These are phyloP conservation scores for Fomitopsis pinicola DNA, from an alignment of 1,284 basidiomycete genomes.

Conservation along the genomic window DNA sequence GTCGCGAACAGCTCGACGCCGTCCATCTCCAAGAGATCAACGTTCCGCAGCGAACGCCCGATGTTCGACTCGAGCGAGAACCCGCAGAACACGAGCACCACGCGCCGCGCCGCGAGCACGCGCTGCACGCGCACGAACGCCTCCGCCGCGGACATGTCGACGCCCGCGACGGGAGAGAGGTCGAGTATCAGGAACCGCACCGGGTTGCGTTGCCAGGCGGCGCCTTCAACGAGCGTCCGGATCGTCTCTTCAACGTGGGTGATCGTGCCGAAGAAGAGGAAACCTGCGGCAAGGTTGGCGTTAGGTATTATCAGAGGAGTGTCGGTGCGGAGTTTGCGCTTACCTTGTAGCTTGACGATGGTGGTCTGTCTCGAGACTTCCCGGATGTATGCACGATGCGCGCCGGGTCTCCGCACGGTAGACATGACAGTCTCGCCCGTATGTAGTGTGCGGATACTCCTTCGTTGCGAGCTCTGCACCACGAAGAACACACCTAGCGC, in stretches of 20 bases:
- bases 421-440: conserved; percentile 82
- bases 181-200: conserved; percentile 91
- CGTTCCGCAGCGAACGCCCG: conserved; percentile 67
- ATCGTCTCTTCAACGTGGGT: conserved; percentile 83
- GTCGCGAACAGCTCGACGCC: conserved; percentile 82
- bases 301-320: neutral
- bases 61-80: conserved; percentile 60
- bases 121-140: conserved; percentile 92
- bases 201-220: conserved; percentile 74
- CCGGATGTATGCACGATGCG: conserved; percentile 86
- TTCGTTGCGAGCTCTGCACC: conserved; percentile 82
- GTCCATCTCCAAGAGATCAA: conserved; percentile 73
- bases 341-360: conserved; percentile 85
- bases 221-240: conserved; percentile 67
- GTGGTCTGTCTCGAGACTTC: conserved; percentile 91
- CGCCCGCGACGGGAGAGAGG: conserved; percentile 80
- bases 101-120: conserved; percentile 70
- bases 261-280: conserved; percentile 97
- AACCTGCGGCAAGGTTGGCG: conserved; percentile 40
- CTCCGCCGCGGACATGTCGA: conserved; percentile 95
- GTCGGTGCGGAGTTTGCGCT: conserved; percentile 13
- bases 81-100: conserved; percentile 90
- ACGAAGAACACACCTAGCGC: conserved; percentile 88
- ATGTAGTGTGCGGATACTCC: conserved; percentile 79
- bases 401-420: conserved; percentile 86